A percentile compares a stretch with the other conserved stretches of the same genome.
Evolutionary conservation across 1,139 yeast genomes (phyloP).

Genomic region (Nakaseomyces uthaithaninus): DNA sequence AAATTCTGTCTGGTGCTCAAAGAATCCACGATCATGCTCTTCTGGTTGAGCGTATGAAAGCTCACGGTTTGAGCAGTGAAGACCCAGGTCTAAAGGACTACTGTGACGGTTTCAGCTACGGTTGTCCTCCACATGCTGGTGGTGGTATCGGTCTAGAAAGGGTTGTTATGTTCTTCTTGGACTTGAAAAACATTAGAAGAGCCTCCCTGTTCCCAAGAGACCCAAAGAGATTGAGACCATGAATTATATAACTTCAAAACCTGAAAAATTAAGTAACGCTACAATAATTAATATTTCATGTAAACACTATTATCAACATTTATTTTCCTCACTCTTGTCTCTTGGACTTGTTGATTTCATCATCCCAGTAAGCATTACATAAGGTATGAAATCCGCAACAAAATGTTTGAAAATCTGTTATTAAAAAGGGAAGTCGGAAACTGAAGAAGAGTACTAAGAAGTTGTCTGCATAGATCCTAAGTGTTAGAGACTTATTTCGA

Average conservation of each 20-base stretch:
- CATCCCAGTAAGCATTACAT: too few species aligned
- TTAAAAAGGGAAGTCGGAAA: too few species aligned
- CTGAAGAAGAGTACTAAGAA: too few species aligned
- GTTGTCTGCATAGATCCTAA: too few species aligned
- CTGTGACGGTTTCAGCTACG: constrained; percentile 84
- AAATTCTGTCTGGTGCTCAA: constrained; percentile 96
- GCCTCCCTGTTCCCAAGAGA: constrained; percentile 99
- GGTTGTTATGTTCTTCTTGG: constrained; percentile 96
- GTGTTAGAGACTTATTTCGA: too few species aligned
- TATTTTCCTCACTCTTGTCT: too few species aligned
- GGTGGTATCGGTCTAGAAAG: constrained; percentile 99
- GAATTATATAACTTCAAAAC: constrained; percentile 13
- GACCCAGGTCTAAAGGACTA: constrained; percentile 83
- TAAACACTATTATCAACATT: too few species aligned
- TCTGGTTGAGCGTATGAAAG: constrained; percentile 70
- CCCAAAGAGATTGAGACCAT: constrained; percentile 90
- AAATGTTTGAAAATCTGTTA: too few species aligned
- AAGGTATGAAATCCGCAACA: too few species aligned
- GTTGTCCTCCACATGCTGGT: constrained; percentile 98
- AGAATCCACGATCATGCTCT: constrained; percentile 92
- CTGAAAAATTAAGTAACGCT: too few species aligned
- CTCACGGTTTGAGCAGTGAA: constrained; percentile 73
- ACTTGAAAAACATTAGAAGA: constrained; percentile 92
- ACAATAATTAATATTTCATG: too few species aligned
- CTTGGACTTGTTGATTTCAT: too few species aligned